Evolutionary conservation across 2,329 filamentous ascomycete genomes (phyloP).

Genomic region (Cercospora brassicicola): DNA sequence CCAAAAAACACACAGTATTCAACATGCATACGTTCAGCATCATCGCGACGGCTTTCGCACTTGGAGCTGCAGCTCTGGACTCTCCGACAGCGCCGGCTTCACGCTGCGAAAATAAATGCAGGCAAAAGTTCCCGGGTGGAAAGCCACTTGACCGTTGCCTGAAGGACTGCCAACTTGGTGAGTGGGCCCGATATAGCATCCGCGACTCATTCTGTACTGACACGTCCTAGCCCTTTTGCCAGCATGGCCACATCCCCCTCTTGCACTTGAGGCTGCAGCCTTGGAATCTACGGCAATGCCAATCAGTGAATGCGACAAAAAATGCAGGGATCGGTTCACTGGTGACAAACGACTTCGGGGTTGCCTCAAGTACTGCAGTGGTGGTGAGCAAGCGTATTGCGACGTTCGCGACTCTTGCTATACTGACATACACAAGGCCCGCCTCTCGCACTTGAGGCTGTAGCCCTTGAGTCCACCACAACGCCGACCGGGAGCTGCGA

Average conservation of each 20-base stretch:
- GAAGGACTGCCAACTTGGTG: neutral
- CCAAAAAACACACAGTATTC: neutral
- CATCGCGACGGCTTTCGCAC: neutral
- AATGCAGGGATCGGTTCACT: neutral
- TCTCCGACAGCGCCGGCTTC: neutral
- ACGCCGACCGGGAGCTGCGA: neutral
- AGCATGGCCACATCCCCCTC: neutral
- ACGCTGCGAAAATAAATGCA: neutral
- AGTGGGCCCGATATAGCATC: neutral
- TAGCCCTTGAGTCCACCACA: neutral
- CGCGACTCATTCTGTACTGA: neutral
- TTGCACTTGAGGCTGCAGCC: neutral
- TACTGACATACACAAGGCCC: neutral
- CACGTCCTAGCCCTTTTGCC: neutral
- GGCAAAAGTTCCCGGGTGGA: neutral
- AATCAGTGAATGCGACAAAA: neutral
- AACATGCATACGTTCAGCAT: neutral
- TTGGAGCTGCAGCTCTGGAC: neutral
- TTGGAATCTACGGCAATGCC: neutral
- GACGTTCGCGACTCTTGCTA: neutral
- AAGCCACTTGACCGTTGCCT: neutral
- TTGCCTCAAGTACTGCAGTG: neutral
- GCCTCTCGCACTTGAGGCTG: neutral
- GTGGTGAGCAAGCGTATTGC: neutral
- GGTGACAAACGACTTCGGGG: neutral